Evolutionary conservation across 2,329 filamentous ascomycete genomes (phyloP).

Genomic region (Colletotrichum coccodes): DNA sequence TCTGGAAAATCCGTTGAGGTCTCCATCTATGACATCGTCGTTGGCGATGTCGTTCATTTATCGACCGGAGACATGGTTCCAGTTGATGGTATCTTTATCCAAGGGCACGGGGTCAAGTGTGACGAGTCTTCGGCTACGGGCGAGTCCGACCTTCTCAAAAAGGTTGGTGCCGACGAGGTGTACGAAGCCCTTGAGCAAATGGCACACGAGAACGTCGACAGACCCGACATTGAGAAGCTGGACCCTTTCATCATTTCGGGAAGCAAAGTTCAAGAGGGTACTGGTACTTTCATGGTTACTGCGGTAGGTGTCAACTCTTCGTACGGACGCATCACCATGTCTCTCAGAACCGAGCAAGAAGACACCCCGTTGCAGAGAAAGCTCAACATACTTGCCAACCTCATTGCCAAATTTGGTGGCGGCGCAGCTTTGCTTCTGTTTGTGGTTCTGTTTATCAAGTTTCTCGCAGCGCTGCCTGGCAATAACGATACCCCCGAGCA

Average conservation of each 20-base stretch:
- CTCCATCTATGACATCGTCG: conserved; percentile 71
- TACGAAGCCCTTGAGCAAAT: conserved; percentile 65
- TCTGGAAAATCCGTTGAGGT: conserved; percentile 70
- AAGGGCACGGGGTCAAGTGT: conserved; percentile 72
- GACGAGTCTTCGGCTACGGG: conserved; percentile 78
- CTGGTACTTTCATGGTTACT: conserved; percentile 64
- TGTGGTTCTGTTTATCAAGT: conserved; percentile 82
- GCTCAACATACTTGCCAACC: conserved; percentile 58
- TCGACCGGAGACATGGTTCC: conserved; percentile 75
- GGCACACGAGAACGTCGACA: conserved; percentile 51
- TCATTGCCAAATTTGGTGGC: conserved; percentile 50
- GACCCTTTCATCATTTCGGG: conserved; percentile 73
- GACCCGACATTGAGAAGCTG: conserved; percentile 17
- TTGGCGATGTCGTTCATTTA: conserved; percentile 74
- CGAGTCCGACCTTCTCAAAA: conserved; percentile 76
- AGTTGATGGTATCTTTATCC: conserved; percentile 73
- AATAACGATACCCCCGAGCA: conserved; percentile 58
- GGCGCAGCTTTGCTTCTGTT: conserved; percentile 81
- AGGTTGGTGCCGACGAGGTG: conserved; percentile 67
- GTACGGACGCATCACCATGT: conserved; percentile 66
- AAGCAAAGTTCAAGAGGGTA: conserved; percentile 64
- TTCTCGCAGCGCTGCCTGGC: conserved; percentile 68
- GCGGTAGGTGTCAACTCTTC: conserved; percentile 65
- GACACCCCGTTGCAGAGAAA: conserved; percentile 65
- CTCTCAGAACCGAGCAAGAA: conserved; percentile 61